Evolutionary conservation across 1,284 basidiomycete genomes (phyloP), one percentile per base, ranked within the genome.

Genomic region (Moesziomyces globuligerus): DNA sequence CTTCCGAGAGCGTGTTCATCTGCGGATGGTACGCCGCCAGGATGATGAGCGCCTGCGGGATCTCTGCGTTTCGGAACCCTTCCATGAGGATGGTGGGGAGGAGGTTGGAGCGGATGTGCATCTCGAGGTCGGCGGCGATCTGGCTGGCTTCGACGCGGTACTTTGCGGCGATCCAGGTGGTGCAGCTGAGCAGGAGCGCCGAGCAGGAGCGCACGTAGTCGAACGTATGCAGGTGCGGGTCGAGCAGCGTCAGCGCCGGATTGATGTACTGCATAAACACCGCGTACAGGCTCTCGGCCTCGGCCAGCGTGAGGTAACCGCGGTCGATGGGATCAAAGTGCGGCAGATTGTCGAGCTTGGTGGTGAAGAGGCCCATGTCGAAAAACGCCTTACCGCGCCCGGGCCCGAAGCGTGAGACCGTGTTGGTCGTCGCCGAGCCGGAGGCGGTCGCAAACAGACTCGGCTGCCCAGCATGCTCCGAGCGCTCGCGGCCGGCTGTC

Each of bases 211-310:
- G 48, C 2, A 75, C 60, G 26, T 70, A 67, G 25, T 66, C 60
- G 36, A 75, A 75, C 1, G 75, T 75, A 28, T 75, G 67, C 29
- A 75, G 47, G 23, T 61, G 43, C 26, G 67, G 67, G 38, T 78
- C 75, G 39, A 78, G 61, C 37, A 78, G 53, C 34, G 68, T 74
- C 21, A 76, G 52, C 8, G 55, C 55, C 4, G 62, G 59, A 29
- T 76, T 78, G 52, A 76, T 57, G 25, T 60, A 50, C 29, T 57
- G 50, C 47, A 78, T 61, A 41, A 61, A 78, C 15, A 66, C 39
- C 4, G 48, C 20, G 37, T 61, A 75, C 17, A 78, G 62, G 3
- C 26, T 32, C 23, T 60, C 36, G 0, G 75, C 75, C 48, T 60
- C 50, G 41, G 41, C 45, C 20, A 60, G 48, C 13, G 66, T 61